Evolutionary conservation across 2,329 filamentous ascomycete genomes (phyloP), one percentile per base, ranked within the genome.

Genomic region (Penicillium palitans): DNA sequence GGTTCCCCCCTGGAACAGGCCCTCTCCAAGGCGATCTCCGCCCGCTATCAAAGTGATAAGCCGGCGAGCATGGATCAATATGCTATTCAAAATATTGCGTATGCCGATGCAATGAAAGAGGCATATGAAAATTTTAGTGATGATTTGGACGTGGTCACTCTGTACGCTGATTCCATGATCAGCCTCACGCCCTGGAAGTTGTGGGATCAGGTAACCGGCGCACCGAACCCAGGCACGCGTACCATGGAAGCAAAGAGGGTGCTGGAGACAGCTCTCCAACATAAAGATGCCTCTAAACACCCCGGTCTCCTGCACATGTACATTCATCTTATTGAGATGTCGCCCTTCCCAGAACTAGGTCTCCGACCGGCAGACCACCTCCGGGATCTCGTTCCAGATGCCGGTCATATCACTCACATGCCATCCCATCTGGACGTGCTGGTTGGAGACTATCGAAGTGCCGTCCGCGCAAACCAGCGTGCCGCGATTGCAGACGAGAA

Each of bases 311-410:
- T 91, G 6, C 90, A 93, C 70, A 75, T 91, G 33, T 92, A 92
- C 71, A 89, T 91, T 40, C 89, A 91, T 65, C 81, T 90, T 4
- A 89, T 90, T 80, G 89, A 92, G 68, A 91, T 91, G 89, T 91
- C 88, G 0, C 76, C 79, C 0, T 80, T 78, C 0, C 89, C 89
- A 0, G 89, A 90, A 69, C 70, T 74, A 1, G 89, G 86, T 1
- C 71, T 90, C 17, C 76, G 81, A 0, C 78, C 82, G 0, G 88
- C 87, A 6, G 82, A 91, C 66, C 75, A 68, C 24, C 79, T 91
- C 12, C 84, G 88, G 24, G 80, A 79, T 10, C 79, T 91, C 2
- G 83, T 88, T 0, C 88, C 88, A 0, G 88, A 91, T 68, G 81
- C 84, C 0, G 89, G 88, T 0, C 89, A 92, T 71, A 75, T 90